Percentiles rank a stretch among this genome's conserved stretches.
phyloP scores from a whole-genome alignment of 1,139 yeast species.

The Kodamaea sp. region DNA sequence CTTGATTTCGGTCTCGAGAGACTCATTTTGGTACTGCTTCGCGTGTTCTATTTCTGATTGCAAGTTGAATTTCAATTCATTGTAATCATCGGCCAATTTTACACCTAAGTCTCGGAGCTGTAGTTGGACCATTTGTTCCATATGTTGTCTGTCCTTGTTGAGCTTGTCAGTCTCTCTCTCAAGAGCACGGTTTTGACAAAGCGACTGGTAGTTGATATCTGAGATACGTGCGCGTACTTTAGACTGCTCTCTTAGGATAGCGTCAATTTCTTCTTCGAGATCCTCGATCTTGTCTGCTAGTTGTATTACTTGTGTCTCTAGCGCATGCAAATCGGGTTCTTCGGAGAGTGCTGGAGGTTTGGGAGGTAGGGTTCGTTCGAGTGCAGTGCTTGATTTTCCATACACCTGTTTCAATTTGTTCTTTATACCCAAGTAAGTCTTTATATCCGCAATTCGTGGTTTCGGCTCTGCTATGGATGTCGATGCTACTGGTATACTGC shows the following conservation, averaged over 20 bases:
- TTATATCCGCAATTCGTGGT: constrained; percentile 9
- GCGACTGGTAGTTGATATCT: constrained; percentile 9
- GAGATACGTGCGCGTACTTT: constrained; percentile 10
- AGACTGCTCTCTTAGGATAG: constrained; percentile 13
- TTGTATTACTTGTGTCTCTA: constrained; percentile 6
- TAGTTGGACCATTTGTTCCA: constrained; percentile 14
- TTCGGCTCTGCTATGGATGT: constrained; percentile 3
- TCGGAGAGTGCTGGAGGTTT: neutral
- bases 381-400: neutral
- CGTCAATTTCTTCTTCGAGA: constrained; percentile 13
- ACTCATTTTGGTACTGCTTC: constrained; percentile 27
- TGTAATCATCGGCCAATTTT: constrained; percentile 28
- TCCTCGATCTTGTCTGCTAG: constrained; percentile 11
- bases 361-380: neutral
- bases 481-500: constrained; percentile 8
- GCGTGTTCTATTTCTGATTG: constrained; percentile 32
- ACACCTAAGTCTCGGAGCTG: constrained; percentile 15
- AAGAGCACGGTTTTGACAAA: constrained; percentile 8
- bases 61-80: constrained; percentile 34
- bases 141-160: constrained; percentile 11
- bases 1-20: constrained; percentile 18
- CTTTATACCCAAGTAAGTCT: constrained; percentile 12
- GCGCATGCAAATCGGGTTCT: constrained; percentile 1
- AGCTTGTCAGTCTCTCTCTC: constrained; percentile 12
- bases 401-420: constrained; percentile 6